Conservation (phyloP, 2,329 filamentous ascomycete species). For the Aspergillus pseudonomiae region DNA sequence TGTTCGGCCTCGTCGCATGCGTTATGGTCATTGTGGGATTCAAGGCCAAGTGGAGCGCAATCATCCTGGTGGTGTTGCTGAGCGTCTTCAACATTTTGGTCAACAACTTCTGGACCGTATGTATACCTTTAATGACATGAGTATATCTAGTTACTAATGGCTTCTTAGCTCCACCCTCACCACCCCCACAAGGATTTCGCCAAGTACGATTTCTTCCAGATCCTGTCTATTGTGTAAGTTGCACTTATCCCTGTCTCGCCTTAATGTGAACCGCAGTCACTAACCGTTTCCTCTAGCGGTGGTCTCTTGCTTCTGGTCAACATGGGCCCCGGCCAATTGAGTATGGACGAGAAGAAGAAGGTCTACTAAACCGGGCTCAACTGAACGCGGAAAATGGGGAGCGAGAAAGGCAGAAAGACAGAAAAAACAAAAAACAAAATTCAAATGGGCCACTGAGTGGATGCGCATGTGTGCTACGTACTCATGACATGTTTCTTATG, state of each 20-base stretch:
- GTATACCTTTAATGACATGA: constrained; percentile 38
- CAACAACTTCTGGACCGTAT: constrained; percentile 99
- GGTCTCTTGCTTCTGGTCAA: constrained; percentile 96
- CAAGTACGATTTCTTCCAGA: constrained; percentile 99
- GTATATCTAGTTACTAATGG: constrained; percentile 19
- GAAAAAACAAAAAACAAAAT: not conserved
- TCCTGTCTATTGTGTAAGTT: constrained; percentile 88
- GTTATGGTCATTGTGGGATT: constrained; percentile 99
- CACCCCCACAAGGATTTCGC: constrained; percentile 99
- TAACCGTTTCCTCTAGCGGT: constrained; percentile 54
- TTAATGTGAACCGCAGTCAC: not conserved
- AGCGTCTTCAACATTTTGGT: constrained; percentile 96
- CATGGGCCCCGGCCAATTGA: constrained; percentile 96
- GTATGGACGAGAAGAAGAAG: constrained; percentile 99
- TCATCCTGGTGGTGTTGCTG: constrained; percentile 89
- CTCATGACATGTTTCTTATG: constrained; percentile 2
- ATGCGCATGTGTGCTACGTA: not conserved
- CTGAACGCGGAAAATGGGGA: not conserved
- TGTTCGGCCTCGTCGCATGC: constrained; percentile 85
- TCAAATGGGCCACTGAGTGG: not conserved
- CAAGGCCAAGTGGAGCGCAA: constrained; percentile 99
- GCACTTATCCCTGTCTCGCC: not conserved
- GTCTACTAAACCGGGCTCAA: constrained; percentile 69
- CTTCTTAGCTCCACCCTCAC: constrained; percentile 80
- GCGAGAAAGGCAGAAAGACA: constrained; percentile 5